Base-by-base conservation (phyloP, 176 grass and related monocot genomes). In the Thinopyrum elongatum region DNA sequence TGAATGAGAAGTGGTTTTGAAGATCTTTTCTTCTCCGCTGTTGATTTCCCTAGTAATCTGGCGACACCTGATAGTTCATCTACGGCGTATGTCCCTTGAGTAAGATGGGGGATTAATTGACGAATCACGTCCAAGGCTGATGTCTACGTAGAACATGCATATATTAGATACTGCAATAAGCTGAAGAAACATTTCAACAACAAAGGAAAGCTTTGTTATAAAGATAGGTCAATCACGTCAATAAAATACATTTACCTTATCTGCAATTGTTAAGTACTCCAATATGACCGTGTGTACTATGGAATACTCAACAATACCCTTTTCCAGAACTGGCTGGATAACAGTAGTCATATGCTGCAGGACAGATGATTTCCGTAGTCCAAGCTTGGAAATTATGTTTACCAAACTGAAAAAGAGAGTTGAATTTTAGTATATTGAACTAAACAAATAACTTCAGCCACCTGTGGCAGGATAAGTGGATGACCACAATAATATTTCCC, bases 201-300 rank as follows among this genome's bases (percentile, higher is more conserved):
- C 17, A 28, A 70, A 22, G 58, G 57, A 31, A 6, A 66, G 11
- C 8, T 65, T 15, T 77, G 17, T 22, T 16, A 42, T 42, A 42
- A 42, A 42, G 41, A 3, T 42, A 42, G 41, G 64, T 12, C 70
- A 47, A 47, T 51, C 31, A 67, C 0, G 58, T 23, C 25, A 68
- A 76, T 49, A 62, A 62, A 70, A 55, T 19, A 79, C 10, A 33
- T 71, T 79, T 92, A 98, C 96, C 96, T 94, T 95, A 75, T 98
- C 96, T 47, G 96, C 96, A 34, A 98, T 95, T 86, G 93, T 92
- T 38, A 98, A 90, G 78, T 95, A 98, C 61, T 98, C 96, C 41
- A 95, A 34, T 67, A 98, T 79, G 44, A 77, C 76, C 1, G 67
- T 95, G 92, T 95, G 93, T 38, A 92, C 78, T 79, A 98, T 98